These are phyloP conservation scores for Colletotrichum sp. DNA, from an alignment of 2,329 filamentous ascomycete species.

Conservation along the genomic window DNA sequence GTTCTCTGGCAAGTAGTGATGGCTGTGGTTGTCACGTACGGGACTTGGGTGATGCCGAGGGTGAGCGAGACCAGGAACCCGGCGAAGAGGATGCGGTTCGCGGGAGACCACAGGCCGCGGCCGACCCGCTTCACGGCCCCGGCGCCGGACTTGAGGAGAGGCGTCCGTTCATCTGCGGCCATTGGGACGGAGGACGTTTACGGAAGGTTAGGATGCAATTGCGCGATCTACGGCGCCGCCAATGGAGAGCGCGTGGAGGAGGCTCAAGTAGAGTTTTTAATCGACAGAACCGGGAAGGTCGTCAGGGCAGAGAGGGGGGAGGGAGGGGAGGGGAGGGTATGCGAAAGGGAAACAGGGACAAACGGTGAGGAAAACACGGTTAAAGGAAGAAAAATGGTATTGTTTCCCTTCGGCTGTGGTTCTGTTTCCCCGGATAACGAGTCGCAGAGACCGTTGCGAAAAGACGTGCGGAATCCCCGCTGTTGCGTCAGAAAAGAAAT, in stretches of 20 bases:
- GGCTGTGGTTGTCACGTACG: slow-evolving; percentile 36
- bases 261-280: neutral
- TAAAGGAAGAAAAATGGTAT: neutral
- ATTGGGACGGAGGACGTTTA: neutral
- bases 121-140: slow-evolving; percentile 21
- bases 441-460: neutral
- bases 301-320: neutral
- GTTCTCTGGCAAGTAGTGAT: neutral
- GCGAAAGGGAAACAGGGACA: neutral
- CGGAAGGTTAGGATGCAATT: neutral
- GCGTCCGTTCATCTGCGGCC: slow-evolving; percentile 20
- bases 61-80: slow-evolving; percentile 64
- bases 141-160: slow-evolving; percentile 16
- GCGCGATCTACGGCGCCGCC: neutral
- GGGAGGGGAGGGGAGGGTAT: neutral
- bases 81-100: slow-evolving; percentile 58
- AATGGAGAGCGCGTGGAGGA: neutral
- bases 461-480: slow-evolving; percentile 19
- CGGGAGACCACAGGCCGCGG: slow-evolving; percentile 15
- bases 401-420: neutral
- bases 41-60: slow-evolving; percentile 55
- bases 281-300: neutral
- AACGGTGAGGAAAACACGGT: neutral
- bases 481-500: slow-evolving; percentile 12
- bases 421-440: neutral